Evolutionary conservation across 441 rosid species (phyloP).

Genomic region (Corymbia citriodora): DNA sequence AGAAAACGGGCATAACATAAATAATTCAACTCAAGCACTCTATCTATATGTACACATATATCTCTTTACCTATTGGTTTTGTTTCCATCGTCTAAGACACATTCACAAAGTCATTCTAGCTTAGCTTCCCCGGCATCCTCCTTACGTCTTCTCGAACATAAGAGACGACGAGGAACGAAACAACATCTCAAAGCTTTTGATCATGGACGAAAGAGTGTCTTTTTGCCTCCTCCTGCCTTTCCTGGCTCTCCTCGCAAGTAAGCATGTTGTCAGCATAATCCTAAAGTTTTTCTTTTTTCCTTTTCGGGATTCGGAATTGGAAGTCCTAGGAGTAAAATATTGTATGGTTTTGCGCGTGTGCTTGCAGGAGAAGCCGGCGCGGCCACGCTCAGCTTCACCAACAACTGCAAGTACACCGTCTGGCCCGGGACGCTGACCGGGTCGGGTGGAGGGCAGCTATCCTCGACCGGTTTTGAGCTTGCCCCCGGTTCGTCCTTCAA

Average conservation of each 20-base stretch:
- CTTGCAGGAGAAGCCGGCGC: constrained; percentile 1
- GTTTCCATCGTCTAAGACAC: not conserved
- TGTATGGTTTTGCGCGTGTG: not conserved
- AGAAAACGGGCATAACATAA: not conserved
- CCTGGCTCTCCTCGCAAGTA: not conserved
- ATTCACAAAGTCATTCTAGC: not conserved
- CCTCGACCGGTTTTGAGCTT: not conserved
- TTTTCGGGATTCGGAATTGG: not conserved
- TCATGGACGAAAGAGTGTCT: not conserved
- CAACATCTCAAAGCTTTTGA: not conserved
- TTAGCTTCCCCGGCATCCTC: not conserved
- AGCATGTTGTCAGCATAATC: not conserved
- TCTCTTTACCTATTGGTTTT: not conserved
- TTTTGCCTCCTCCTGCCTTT: not conserved
- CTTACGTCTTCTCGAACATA: not conserved
- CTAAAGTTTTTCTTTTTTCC: not conserved
- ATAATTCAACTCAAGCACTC: not conserved
- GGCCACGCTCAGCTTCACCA: not conserved
- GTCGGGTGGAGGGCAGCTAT: not conserved
- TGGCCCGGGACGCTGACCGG: not conserved
- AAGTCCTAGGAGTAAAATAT: not conserved
- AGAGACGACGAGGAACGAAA: not conserved
- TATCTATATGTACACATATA: no score
- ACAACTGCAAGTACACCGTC: not conserved
- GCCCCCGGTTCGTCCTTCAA: not conserved